Conservation (phyloP, 306 rosid species). For the Carpinus viminea region DNA sequence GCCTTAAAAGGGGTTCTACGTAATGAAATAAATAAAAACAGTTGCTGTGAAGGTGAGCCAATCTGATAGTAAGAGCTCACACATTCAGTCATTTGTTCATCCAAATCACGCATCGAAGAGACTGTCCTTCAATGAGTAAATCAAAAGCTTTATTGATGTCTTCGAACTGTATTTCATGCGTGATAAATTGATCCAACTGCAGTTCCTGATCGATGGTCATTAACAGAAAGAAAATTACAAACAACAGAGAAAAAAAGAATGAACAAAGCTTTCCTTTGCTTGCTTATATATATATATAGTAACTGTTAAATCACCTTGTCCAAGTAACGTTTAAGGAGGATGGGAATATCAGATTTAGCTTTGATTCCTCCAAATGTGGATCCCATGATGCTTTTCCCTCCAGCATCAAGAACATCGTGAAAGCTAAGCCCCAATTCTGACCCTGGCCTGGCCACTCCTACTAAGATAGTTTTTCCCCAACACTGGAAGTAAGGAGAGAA, state of each 20-base stretch:
- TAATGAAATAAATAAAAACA: not conserved
- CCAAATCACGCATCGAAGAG: constrained; percentile 74
- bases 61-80: not conserved
- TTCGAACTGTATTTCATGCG: constrained; percentile 64
- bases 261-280: too few relatives aligned
- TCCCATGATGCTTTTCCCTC: constrained; percentile 64
- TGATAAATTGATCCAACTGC: constrained; percentile 69
- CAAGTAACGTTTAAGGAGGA: constrained; percentile 65
- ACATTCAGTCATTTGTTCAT: constrained; percentile 45
- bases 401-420: constrained; percentile 47
- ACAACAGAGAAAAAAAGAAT: not conserved
- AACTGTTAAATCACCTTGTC: constrained; percentile 55
- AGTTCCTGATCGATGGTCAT: constrained; percentile 56
- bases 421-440: constrained; percentile 44
- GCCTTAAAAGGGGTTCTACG: too few relatives aligned
- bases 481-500: constrained; percentile 42
- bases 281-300: not conserved
- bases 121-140: constrained; percentile 56
- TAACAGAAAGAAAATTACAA: not conserved
- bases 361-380: constrained; percentile 78
- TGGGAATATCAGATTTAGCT: constrained; percentile 68
- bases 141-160: constrained; percentile 84
- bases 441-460: constrained; percentile 75
- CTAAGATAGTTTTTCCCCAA: constrained; percentile 81
- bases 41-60: too few relatives aligned